Conservation (phyloP, 805 yeast species). For the Groenewaldozyma salmanticensis region DNA sequence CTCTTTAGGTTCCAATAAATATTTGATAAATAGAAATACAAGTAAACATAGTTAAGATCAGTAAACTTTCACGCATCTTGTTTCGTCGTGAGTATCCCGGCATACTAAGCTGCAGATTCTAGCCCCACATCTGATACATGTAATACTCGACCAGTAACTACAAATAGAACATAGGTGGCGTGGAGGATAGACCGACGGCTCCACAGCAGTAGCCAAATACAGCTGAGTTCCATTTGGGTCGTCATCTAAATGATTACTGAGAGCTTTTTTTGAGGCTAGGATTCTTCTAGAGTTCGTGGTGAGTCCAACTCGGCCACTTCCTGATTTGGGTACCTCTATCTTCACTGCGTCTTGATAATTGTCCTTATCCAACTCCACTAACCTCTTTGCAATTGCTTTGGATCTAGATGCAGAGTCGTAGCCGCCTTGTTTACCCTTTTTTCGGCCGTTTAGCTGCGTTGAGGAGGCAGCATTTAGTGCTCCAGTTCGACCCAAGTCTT, state of each 20-base stretch:
- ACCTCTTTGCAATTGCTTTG: slow-evolving; percentile 17
- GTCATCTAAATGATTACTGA: slow-evolving; percentile 32
- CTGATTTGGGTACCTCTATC: slow-evolving; percentile 24
- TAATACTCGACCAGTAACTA: slow-evolving; percentile 29
- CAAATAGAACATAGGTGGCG: slow-evolving; percentile 30
- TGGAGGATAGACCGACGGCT: slow-evolving; percentile 29
- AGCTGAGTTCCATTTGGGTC: slow-evolving; percentile 26
- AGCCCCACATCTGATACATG: slow-evolving; percentile 30
- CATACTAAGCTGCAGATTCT: slow-evolving; percentile 29
- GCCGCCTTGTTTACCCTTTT: background rate
- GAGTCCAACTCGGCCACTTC: slow-evolving; percentile 6
- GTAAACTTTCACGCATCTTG: slow-evolving; percentile 28
- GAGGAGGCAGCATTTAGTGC: too few relatives aligned
- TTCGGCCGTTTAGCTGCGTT: background rate
- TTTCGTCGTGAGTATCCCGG: slow-evolving; percentile 28
- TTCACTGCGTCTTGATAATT: slow-evolving; percentile 28
- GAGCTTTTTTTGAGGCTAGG: slow-evolving; percentile 29
- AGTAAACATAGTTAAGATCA: slow-evolving; percentile 2
- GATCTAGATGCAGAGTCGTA: slow-evolving; percentile 9
- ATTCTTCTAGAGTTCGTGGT: slow-evolving; percentile 28
- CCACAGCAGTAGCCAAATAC: slow-evolving; percentile 24
- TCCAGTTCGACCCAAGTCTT: slow-evolving; percentile 4
- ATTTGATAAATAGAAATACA: background rate
- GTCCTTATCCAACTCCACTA: slow-evolving; percentile 28
- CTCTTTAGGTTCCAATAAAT: background rate